Evolutionary conservation across 805 yeast genomes (phyloP).

Genomic region (Nakazawaea ernobii): DNA sequence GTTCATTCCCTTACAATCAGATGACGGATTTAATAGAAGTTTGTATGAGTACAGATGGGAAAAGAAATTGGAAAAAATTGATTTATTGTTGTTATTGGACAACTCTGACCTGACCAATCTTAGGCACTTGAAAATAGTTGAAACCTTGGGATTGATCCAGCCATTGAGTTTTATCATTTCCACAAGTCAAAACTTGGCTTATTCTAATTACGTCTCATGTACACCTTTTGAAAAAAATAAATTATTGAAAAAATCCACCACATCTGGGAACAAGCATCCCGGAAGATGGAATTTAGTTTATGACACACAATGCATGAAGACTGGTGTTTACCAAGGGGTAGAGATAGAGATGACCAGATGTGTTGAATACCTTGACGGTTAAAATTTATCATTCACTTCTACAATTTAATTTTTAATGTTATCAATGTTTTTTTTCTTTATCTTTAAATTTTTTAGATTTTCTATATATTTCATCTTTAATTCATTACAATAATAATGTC

Average conservation of each 20-base stretch:
- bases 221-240: slow-evolving; percentile 29
- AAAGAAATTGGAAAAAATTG: slow-evolving; percentile 19
- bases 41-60: slow-evolving; percentile 22
- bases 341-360: slow-evolving; percentile 27
- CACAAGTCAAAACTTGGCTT: slow-evolving; percentile 28
- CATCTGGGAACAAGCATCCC: slow-evolving; percentile 19
- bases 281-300: slow-evolving; percentile 35
- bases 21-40: slow-evolving; percentile 27
- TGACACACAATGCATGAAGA: slow-evolving; percentile 24
- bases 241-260: slow-evolving; percentile 20
- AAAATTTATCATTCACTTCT: neutral
- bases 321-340: slow-evolving; percentile 13
- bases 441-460: no score
- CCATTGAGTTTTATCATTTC: slow-evolving; percentile 31
- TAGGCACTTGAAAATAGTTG: slow-evolving; percentile 33
- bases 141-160: slow-evolving; percentile 28
- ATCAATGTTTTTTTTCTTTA: neutral
- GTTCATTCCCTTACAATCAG: slow-evolving; percentile 24
- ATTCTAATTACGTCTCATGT: slow-evolving; percentile 27
- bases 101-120: slow-evolving; percentile 26
- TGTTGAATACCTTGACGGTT: slow-evolving; percentile 26
- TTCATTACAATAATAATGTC: neutral
- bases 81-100: slow-evolving; percentile 33
- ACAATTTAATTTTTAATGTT: neutral
- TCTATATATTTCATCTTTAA: neutral